Percentiles rank a stretch among this genome's conserved stretches.
Evolutionary conservation across 169 alveolate species (phyloP).

Genomic region (Eimeria tenella): DNA sequence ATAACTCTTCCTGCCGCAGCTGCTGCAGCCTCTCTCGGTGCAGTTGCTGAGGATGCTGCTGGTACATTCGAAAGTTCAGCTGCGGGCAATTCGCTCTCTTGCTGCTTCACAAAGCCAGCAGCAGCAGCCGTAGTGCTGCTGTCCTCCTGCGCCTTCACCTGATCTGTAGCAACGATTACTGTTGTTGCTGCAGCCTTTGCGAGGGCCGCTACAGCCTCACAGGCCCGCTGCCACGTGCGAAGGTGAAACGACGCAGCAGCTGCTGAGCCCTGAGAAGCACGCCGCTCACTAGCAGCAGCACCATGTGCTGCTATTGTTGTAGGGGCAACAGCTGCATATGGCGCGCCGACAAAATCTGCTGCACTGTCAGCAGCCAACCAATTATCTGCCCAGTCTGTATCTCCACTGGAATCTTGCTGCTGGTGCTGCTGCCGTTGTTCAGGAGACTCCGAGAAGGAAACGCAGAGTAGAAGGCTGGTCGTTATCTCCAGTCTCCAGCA

Average conservation of each 20-base stretch:
- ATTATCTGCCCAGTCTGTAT: conserved; percentile 18
- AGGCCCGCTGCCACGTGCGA: conserved; percentile 31
- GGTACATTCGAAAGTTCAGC: not conserved
- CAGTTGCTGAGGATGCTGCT: not conserved
- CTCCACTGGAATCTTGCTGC: not conserved
- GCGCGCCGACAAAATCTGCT: not conserved
- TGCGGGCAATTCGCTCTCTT: not conserved
- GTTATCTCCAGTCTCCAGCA: conserved; percentile 31
- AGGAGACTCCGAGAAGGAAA: conserved; percentile 4
- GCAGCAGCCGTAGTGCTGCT: not conserved
- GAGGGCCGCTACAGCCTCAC: conserved; percentile 24
- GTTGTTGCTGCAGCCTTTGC: conserved; percentile 30
- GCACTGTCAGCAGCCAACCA: conserved; percentile 46
- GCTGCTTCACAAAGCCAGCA: conserved; percentile 6
- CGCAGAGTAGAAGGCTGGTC: conserved; percentile 10
- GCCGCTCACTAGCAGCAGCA: not conserved
- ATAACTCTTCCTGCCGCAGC: not conserved
- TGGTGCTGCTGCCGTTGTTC: conserved; percentile 53
- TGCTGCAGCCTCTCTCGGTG: not conserved
- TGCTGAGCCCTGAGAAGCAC: not conserved
- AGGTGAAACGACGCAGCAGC: not conserved
- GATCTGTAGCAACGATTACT: not conserved
- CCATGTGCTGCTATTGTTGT: not conserved
- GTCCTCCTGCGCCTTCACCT: not conserved
- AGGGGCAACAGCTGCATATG: conserved; percentile 15